Evolutionary conservation across 140 eudicot species (phyloP), one percentile per base, ranked within the genome.

Genomic region (Flaveria floridana): DNA sequence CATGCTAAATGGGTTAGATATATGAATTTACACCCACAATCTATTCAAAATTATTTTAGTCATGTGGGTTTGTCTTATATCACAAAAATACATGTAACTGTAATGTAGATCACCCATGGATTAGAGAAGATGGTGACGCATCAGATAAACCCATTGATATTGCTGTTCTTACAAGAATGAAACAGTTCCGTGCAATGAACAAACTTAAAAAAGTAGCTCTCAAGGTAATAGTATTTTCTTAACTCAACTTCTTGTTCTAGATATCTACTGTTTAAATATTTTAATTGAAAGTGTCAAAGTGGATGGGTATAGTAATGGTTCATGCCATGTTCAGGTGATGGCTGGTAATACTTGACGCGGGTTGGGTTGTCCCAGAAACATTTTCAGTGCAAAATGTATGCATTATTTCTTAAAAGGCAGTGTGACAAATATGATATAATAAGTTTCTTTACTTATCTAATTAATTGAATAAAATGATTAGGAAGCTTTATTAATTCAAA

Each of bases 181-280:
- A 90, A 84, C 98, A 93, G 80, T 93, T 93, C 90, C 89, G 98
- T 53, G 98, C 98, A 42, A 93, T 93, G 98, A 93, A 93, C 80
- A 93, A 90, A 83, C 95, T 93, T 48, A 93, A 93, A 80, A 93
- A 90, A 90, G 91, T 93, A 56, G 98, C 98, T 69, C 83, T 93
- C 16, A 93, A 91, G 95, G 98, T 92, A 76, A 72, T 76, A 55
- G 0, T 7, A 25, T 73, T 67, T 72, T 68, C 70, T 39, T 42
- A 41, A 63, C 42, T 48, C 73, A 1, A 20, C 34, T 42, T 55
- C 42, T 15, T 46, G 1, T 23, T 23, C 42, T 30, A 39, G 74
- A 68, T n/a, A 56, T 58, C 80, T 72, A 55, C 28, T 55, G 20
- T 6, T 19, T 19, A 19, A 72, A 14, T 72, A 56, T 55, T 19